A percentile compares a stretch with the other conserved stretches of the same genome.
phyloP scores from a whole-genome alignment of 345 rosid genomes.

The Balakata baccata region DNA sequence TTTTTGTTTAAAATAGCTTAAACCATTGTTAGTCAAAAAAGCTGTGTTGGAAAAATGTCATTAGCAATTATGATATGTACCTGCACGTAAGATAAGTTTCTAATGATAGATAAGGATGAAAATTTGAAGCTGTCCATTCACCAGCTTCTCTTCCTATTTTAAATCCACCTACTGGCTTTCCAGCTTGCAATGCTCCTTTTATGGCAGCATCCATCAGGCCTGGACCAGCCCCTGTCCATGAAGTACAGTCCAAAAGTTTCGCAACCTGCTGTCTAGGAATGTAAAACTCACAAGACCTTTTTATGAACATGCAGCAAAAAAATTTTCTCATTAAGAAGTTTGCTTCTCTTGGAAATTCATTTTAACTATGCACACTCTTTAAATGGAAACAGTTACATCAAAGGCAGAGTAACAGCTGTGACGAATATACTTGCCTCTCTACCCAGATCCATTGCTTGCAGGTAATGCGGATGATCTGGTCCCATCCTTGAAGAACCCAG shows the following conservation, averaged over 20 bases:
- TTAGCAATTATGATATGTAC: slow-evolving; percentile 29
- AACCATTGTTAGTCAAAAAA: neutral
- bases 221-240: too few relatives aligned
- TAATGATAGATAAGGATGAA: slow-evolving; percentile 73
- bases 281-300: neutral
- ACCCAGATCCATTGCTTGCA: slow-evolving; percentile 55
- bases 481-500: slow-evolving; percentile 87
- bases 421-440: slow-evolving; percentile 60
- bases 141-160: slow-evolving; percentile 84
- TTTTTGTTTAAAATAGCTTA: slow-evolving; percentile 5
- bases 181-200: too few relatives aligned
- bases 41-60: neutral
- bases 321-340: too few relatives aligned
- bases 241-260: too few relatives aligned
- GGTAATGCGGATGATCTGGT: slow-evolving; percentile 61
- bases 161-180: slow-evolving; percentile 48
- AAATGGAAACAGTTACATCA: neutral
- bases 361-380: neutral
- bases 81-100: slow-evolving; percentile 86
- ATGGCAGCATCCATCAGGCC: too few relatives aligned
- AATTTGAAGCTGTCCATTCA: slow-evolving; percentile 85
- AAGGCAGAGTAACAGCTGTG: slow-evolving; percentile 1
- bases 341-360: neutral
- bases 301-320: too few relatives aligned
- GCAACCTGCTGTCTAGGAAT: too few relatives aligned